A percentile compares a stretch with the other conserved stretches of the same genome.
Conservation (phyloP, 2,329 filamentous ascomycete genomes). For the Fusarium mundagurra region DNA sequence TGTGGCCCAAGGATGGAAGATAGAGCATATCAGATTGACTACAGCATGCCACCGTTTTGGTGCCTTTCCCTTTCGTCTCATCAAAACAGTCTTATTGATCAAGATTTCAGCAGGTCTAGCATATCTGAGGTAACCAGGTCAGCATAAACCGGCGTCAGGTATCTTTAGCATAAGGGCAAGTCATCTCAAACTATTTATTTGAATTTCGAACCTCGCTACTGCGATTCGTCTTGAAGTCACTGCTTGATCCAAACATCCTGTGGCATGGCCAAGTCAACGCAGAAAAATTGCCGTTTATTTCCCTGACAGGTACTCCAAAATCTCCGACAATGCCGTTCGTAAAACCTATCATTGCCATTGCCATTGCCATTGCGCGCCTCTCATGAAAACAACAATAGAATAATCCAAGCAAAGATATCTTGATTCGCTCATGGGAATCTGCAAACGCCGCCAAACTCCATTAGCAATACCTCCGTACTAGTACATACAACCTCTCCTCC, state of each 20-base stretch:
- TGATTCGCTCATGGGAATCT: conserved; percentile 17
- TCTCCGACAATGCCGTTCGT: neutral
- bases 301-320: neutral
- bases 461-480: neutral
- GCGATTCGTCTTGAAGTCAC: too few relatives aligned
- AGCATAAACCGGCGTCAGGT: neutral
- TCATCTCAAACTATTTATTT: neutral
- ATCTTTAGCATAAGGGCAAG: neutral
- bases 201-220: neutral
- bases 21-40: neutral
- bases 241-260: neutral
- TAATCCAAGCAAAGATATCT: neutral
- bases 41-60: neutral
- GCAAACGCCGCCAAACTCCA: conserved; percentile 41
- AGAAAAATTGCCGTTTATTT: neutral
- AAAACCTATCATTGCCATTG: too few relatives aligned
- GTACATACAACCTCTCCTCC: neutral
- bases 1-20: conserved; percentile 74
- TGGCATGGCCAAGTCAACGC: neutral
- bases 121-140: neutral
- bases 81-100: neutral
- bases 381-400: conserved; percentile 13
- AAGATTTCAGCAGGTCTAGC: neutral
- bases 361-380: neutral
- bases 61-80: neutral